Percentiles rank a stretch among this genome's conserved stretches.
These are phyloP conservation scores for Chrysopogon serrulatus DNA, from an alignment of 176 grass and related monocot genomes.

Conservation along the genomic window DNA sequence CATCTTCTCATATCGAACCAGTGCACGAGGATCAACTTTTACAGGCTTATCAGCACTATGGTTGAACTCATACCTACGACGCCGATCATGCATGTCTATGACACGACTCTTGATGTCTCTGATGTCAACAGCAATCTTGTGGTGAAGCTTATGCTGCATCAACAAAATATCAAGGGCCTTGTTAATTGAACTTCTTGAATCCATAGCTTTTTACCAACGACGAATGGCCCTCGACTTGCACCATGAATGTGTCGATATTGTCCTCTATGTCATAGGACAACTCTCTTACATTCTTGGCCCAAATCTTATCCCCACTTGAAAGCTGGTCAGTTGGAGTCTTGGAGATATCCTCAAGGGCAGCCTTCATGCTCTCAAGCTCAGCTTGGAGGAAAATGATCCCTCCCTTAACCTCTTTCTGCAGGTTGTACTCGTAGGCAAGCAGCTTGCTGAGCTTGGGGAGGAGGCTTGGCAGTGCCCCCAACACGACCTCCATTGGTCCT, in stretches of 20 bases:
- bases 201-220: background rate
- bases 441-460: background rate
- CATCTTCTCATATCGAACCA: background rate
- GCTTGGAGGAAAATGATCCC: background rate
- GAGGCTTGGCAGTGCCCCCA: background rate
- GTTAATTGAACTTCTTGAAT: background rate
- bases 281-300: background rate
- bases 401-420: background rate
- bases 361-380: background rate
- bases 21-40: background rate
- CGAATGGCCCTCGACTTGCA: background rate
- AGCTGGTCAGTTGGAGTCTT: background rate
- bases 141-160: background rate
- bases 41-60: too few species aligned
- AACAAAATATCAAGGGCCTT: background rate
- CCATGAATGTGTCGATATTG: background rate
- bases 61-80: too few species aligned
- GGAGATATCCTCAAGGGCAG: background rate
- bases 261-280: background rate
- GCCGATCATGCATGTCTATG: too few species aligned
- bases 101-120: too few species aligned
- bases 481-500: background rate
- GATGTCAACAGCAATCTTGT: too few species aligned
- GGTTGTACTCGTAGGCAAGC: background rate
- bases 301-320: background rate